phyloP scores from a whole-genome alignment of 2,329 filamentous ascomycete genomes.

The Cladosporium velox region DNA sequence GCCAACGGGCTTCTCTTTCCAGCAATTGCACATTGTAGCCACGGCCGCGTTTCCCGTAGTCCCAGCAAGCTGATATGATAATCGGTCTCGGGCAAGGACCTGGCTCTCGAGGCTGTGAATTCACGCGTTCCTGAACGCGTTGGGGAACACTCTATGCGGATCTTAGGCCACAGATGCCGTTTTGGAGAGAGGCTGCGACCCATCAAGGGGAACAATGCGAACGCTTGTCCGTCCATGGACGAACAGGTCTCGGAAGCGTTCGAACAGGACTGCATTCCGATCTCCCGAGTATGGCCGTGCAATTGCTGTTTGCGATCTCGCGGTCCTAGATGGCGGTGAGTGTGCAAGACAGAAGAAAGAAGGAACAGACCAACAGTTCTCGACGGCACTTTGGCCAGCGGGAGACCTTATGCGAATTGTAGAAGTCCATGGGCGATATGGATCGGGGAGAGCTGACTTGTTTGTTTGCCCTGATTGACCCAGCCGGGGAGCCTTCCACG shows the following conservation, averaged over 20 bases:
- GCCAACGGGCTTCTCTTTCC: neutral
- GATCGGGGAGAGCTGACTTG: neutral
- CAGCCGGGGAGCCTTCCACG: neutral
- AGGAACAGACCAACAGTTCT: conserved; percentile 1
- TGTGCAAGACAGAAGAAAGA: neutral
- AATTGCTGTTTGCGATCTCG: neutral
- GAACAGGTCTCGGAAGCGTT: conserved; percentile 2
- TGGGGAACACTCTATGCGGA: neutral
- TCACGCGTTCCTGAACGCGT: neutral
- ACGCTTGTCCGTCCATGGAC: neutral
- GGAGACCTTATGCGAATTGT: conserved; percentile 1
- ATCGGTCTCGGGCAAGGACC: neutral
- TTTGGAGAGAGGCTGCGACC: neutral
- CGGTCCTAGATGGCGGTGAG: neutral
- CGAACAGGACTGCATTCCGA: neutral
- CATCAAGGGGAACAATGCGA: neutral
- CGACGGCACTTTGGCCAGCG: neutral
- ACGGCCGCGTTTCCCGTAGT: neutral
- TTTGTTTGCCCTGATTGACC: neutral
- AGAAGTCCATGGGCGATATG: neutral
- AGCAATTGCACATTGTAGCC: neutral
- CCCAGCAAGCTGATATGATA: neutral
- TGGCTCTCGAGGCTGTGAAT: neutral
- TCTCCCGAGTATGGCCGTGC: neutral
- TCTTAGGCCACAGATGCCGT: neutral